Evolutionary conservation across 768 basidiomycete species (phyloP).

Genomic region (Boletus tylopilopsis): DNA sequence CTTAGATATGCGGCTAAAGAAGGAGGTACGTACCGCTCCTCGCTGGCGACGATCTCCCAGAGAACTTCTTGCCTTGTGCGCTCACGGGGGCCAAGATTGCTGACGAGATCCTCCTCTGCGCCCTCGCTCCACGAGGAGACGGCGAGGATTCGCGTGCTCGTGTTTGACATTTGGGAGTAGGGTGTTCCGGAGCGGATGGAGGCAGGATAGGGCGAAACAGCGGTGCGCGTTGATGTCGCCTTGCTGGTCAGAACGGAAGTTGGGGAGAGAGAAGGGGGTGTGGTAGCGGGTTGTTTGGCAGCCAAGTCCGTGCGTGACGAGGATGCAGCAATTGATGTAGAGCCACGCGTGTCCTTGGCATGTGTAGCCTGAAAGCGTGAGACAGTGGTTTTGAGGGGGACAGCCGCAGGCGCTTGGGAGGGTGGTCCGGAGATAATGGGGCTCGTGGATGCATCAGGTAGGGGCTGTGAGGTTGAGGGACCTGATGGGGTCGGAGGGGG

Average conservation of each 20-base stretch:
- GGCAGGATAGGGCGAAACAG: constrained; percentile 58
- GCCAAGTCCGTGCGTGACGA: constrained; percentile 60
- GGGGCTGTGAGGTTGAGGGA: constrained; percentile 44
- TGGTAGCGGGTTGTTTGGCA: constrained; percentile 48
- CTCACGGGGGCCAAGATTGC: constrained; percentile 89
- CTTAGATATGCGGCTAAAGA: constrained; percentile 9
- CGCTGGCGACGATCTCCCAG: constrained; percentile 94
- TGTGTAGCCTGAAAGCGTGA: constrained; percentile 75
- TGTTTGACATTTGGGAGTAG: constrained; percentile 73
- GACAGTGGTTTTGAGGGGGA: constrained; percentile 58
- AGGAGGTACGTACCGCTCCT: constrained; percentile 67
- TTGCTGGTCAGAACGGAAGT: constrained; percentile 52
- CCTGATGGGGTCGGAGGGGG: constrained; percentile 68
- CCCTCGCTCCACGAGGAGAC: constrained; percentile 90
- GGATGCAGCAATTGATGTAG: constrained; percentile 58
- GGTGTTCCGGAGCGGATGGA: constrained; percentile 80
- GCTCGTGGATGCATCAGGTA: constrained; percentile 44
- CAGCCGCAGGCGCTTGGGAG: constrained; percentile 26
- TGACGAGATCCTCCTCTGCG: constrained; percentile 90
- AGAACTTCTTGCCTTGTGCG: constrained; percentile 94
- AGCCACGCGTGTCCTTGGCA: constrained; percentile 63
- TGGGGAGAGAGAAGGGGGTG: constrained; percentile 55
- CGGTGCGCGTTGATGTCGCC: constrained; percentile 60
- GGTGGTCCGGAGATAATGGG: constrained; percentile 31
- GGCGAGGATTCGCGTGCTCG: constrained; percentile 69